phyloP scores from a whole-genome alignment of 306 rosid genomes.

The Vigna radiata region DNA sequence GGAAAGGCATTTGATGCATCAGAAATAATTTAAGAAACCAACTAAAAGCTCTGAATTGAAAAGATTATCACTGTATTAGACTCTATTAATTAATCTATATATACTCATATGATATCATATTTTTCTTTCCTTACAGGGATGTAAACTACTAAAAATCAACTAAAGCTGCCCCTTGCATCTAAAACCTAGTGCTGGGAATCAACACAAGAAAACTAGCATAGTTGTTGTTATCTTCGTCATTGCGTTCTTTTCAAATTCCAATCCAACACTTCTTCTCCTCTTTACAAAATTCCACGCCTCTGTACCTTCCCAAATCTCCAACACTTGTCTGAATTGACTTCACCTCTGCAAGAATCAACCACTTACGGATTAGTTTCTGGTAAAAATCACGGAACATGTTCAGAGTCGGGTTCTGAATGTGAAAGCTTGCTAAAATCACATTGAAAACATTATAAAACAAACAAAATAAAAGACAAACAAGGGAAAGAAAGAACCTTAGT shows the following conservation, averaged over 20 bases:
- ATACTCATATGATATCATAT: conserved; percentile 33
- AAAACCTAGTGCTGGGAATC: conserved; percentile 37
- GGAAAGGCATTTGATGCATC: conserved; percentile 48
- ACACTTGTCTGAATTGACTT: neutral
- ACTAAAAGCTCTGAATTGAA: conserved; percentile 34
- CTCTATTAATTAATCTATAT: conserved; percentile 52
- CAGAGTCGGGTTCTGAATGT: too few relatives aligned
- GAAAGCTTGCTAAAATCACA: too few relatives aligned
- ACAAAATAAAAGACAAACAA: neutral
- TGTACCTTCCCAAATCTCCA: neutral
- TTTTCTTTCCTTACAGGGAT: conserved; percentile 55
- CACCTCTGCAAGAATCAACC: conserved; percentile 66
- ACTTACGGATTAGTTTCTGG: conserved; percentile 5
- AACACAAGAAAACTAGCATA: conserved; percentile 45
- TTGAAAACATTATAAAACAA: too few relatives aligned
- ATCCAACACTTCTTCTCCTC: conserved; percentile 45
- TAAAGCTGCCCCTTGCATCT: conserved; percentile 52
- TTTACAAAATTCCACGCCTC: conserved; percentile 56
- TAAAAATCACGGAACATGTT: neutral
- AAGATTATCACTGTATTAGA: conserved; percentile 41
- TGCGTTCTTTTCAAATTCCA: conserved; percentile 9
- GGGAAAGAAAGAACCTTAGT: conserved; percentile 63
- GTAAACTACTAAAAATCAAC: conserved; percentile 49
- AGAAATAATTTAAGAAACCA: conserved; percentile 46
- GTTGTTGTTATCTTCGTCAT: neutral